These are phyloP conservation scores for Ogataea chonburiensis DNA, from an alignment of 805 yeast species.

Conservation along the genomic window DNA sequence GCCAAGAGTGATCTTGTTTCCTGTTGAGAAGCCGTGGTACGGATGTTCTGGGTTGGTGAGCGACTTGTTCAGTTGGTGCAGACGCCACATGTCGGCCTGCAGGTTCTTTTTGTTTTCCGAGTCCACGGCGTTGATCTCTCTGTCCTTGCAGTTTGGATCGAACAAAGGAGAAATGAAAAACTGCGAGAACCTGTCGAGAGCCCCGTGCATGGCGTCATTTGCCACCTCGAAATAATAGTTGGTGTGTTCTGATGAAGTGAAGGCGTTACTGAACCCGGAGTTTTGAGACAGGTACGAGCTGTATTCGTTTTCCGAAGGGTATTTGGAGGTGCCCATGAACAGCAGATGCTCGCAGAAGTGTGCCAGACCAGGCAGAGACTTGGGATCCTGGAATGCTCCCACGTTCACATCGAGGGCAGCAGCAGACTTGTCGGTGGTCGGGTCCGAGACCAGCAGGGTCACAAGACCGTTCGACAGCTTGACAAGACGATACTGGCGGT, in stretches of 20 bases:
- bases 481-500: conserved; percentile 70
- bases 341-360: conserved; percentile 74
- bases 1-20: conserved; percentile 74
- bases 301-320: conserved; percentile 74
- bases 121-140: conserved; percentile 93
- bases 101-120: conserved; percentile 93
- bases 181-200: conserved; percentile 89
- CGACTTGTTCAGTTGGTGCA: conserved; percentile 79
- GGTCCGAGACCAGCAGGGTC: conserved; percentile 65
- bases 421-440: conserved; percentile 70
- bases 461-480: conserved; percentile 55
- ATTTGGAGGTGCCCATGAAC: conserved; percentile 77
- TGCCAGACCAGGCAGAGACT: conserved; percentile 67
- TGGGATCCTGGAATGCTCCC: conserved; percentile 72
- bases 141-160: conserved; percentile 68
- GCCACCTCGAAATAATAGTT: conserved; percentile 88
- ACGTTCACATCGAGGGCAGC: conserved; percentile 79
- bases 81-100: conserved; percentile 87
- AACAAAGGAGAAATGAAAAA: conserved; percentile 88
- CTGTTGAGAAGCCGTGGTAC: conserved; percentile 84
- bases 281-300: conserved; percentile 74
- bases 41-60: conserved; percentile 78
- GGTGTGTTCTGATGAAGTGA: conserved; percentile 84
- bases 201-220: conserved; percentile 75
- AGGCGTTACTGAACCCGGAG: conserved; percentile 89